Conservation (phyloP, 2,329 filamentous ascomycete species). For the Phyllosticta citriasiana region DNA sequence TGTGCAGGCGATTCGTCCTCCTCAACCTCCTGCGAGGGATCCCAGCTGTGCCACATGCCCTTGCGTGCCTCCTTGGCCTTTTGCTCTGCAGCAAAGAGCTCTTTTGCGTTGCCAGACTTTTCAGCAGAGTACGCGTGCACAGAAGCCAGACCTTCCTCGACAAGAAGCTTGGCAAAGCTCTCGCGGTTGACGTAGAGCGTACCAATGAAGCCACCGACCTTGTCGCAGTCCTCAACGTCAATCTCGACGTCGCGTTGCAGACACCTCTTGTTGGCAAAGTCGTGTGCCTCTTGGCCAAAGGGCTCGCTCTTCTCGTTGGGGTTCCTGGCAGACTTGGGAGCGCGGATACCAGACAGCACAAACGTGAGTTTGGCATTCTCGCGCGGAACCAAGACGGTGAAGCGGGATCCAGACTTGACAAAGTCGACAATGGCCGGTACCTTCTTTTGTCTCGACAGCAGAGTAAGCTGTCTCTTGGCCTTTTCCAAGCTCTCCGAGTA, state of each 20-base stretch:
- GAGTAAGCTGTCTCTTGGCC: slow-evolving; percentile 84
- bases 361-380: slow-evolving; percentile 93
- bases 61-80: slow-evolving; percentile 82
- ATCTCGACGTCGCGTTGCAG: slow-evolving; percentile 95
- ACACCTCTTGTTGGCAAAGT: slow-evolving; percentile 78
- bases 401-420: slow-evolving; percentile 92
- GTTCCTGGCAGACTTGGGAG: slow-evolving; percentile 75
- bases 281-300: slow-evolving; percentile 88
- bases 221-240: slow-evolving; percentile 89
- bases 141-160: slow-evolving; percentile 87
- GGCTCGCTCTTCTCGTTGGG: slow-evolving; percentile 77
- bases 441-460: slow-evolving; percentile 82
- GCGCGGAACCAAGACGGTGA: slow-evolving; percentile 81
- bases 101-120: slow-evolving; percentile 79
- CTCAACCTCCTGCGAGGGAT: slow-evolving; percentile 73
- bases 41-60: slow-evolving; percentile 89
- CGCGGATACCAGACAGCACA: slow-evolving; percentile 85
- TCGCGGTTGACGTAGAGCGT: slow-evolving; percentile 88
- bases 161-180: slow-evolving; percentile 84
- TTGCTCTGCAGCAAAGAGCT: slow-evolving; percentile 79
- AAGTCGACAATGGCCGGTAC: slow-evolving; percentile 92
- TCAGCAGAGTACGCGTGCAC: slow-evolving; percentile 95
- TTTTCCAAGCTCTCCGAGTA: slow-evolving; percentile 90
- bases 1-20: slow-evolving; percentile 41
- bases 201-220: slow-evolving; percentile 94